Percentiles rank a stretch among this genome's conserved stretches.
phyloP scores from a whole-genome alignment of 371 early-diverging fungal species.

The Gilbertella persicaria region DNA sequence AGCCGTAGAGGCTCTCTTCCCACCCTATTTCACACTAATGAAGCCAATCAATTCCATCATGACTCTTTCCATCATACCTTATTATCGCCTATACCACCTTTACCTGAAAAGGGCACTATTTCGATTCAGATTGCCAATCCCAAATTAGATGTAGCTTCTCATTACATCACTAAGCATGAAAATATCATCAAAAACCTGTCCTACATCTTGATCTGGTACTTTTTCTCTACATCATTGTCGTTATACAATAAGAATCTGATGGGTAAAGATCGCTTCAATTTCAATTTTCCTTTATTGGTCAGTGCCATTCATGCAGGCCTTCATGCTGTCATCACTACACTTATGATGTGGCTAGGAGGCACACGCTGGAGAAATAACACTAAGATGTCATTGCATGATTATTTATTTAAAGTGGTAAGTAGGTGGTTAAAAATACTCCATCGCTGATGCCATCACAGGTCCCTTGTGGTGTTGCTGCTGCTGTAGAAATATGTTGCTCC shows the following conservation, averaged over 20 bases:
- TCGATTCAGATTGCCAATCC: conserved; percentile 33
- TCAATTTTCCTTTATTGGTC: conserved; percentile 79
- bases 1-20: conserved; percentile 30
- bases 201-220: conserved; percentile 55
- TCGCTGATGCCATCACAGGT: conserved; percentile 36
- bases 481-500: conserved; percentile 88
- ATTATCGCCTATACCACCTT: conserved; percentile 18
- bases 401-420: conserved; percentile 55
- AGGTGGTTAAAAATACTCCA: neutral
- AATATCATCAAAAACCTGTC: conserved; percentile 30
- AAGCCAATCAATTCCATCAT: conserved; percentile 1
- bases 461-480: conserved; percentile 89
- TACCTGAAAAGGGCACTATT: conserved; percentile 27
- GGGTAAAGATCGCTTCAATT: conserved; percentile 72
- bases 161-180: conserved; percentile 13
- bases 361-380: conserved; percentile 33
- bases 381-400: conserved; percentile 33
- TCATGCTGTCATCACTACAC: conserved; percentile 58
- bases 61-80: conserved; percentile 5
- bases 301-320: conserved; percentile 67
- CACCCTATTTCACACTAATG: conserved; percentile 4
- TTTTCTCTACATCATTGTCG: conserved; percentile 73
- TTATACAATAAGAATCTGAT: conserved; percentile 80
- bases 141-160: conserved; percentile 13
- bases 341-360: conserved; percentile 42